phyloP scores from a whole-genome alignment of 2,329 filamentous ascomycete species.

The Samsoniella hepiali region DNA sequence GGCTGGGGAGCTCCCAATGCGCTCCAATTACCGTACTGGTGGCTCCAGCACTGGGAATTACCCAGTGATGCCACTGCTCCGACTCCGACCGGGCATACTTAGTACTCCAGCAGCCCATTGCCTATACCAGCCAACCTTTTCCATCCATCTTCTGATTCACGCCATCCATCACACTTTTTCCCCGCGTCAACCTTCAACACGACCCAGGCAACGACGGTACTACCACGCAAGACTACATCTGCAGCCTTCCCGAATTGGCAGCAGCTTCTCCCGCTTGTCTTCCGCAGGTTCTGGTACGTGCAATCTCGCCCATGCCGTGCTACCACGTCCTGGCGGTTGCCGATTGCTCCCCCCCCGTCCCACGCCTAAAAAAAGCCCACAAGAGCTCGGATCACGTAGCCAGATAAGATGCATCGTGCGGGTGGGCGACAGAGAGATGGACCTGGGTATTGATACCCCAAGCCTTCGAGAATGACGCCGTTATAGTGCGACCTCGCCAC shows the following conservation, averaged over 20 bases:
- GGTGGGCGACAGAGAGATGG: conserved; percentile 6
- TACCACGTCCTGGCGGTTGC: conserved; percentile 9
- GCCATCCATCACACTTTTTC: background rate
- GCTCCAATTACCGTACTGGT: background rate
- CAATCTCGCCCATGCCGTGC: background rate
- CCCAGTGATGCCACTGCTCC: background rate
- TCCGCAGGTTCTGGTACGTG: background rate
- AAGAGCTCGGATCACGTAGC: conserved; percentile 8
- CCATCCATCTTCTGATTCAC: too few relatives aligned
- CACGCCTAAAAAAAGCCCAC: background rate
- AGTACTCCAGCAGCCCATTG: background rate
- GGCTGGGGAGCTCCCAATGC: conserved; percentile 12
- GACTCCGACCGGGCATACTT: background rate
- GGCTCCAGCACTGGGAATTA: background rate
- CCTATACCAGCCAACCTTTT: too few relatives aligned
- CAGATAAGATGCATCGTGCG: conserved; percentile 1
- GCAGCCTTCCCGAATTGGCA: conserved; percentile 1
- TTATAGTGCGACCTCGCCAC: background rate
- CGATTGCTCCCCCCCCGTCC: background rate
- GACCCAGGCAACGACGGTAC: background rate
- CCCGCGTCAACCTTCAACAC: background rate
- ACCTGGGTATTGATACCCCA: background rate
- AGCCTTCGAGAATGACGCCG: background rate
- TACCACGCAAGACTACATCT: background rate
- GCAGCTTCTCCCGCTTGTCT: background rate